Base-by-base conservation (phyloP, 2,329 filamentous ascomycete species). In the Colletotrichum gigasporum region DNA sequence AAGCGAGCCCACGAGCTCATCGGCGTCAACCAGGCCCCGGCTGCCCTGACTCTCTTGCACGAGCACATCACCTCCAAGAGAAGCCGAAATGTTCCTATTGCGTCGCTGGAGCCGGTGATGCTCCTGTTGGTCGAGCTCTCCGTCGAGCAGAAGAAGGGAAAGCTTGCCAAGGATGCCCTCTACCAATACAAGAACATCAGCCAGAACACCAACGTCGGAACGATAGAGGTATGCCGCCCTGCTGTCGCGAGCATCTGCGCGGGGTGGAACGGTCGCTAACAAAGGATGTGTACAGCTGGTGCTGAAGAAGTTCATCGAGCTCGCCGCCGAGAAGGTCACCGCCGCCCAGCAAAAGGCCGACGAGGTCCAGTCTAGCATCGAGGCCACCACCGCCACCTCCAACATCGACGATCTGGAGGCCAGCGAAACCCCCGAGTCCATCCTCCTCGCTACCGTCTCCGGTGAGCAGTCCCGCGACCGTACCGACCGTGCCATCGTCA, bases 161-260 rank as follows among this genome's bases (percentile, higher is more conserved):
- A 99, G 82, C 87, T 96, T 66, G 96, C 95, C 79, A 99, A 99
- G 87, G 96, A 99, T 83, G 96, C 96, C 67, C 87, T 99, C 50
- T 99, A 98, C 80, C 96, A 97, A 80, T 99, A 99, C 88, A 99
- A 99, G 87, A 99, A 99, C 80, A 98, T 97, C 71, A 95, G 94
- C 59, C 96, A 99, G 80, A 99, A 99, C 83, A 97, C 95, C 72
- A 98, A 98, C 77, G 94, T 99, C 71, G 94, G 89, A 72, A 99
- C 96, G 67, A 99, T 99, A 78, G 96, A 98, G 89, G 91, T 93
- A 82, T 54, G 60, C 12, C 48, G 18, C 30, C 26, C 32, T n/a
- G 14, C 16, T 11, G 48, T 30, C 47, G 47, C 6, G 5, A 12
- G 34, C 16, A n/a, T 22, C n/a, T 32, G 24, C 14, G 7, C 22